These are phyloP conservation scores for Acacia crassicarpa DNA, from an alignment of 306 rosid genomes.

Conservation along the genomic window DNA sequence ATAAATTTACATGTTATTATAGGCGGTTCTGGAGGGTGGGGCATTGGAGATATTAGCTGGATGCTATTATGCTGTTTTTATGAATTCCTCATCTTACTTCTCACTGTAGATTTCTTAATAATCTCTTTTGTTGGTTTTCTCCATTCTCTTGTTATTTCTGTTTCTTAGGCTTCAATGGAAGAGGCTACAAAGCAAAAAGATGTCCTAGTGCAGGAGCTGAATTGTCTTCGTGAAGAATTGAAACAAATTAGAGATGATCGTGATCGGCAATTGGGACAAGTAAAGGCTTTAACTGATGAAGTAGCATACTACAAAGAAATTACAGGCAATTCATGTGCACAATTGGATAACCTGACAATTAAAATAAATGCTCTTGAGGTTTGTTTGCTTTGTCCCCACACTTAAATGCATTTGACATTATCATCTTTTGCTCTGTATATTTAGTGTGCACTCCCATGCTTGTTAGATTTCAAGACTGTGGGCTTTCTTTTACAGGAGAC, in stretches of 20 bases:
- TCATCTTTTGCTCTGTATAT: not conserved
- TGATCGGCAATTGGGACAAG: conserved; percentile 56
- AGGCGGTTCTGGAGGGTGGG: not conserved
- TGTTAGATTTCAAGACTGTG: conserved; percentile 13
- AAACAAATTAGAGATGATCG: conserved; percentile 83
- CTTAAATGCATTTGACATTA: not conserved
- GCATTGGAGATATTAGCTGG: not conserved
- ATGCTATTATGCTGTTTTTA: not conserved
- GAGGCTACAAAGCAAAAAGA: conserved; percentile 69
- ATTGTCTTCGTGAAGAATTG: conserved; percentile 69
- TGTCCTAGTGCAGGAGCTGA: conserved; percentile 49
- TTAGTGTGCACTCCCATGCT: not conserved
- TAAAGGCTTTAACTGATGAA: conserved; percentile 55
- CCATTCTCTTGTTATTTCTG: not conserved
- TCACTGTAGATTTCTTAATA: not conserved
- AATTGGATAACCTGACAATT: conserved; percentile 59
- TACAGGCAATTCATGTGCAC: conserved; percentile 47
- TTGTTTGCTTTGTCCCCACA: conserved; percentile 1
- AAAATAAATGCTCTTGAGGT: conserved; percentile 81
- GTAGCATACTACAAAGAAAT: conserved; percentile 49
- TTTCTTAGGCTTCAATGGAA: conserved; percentile 60
- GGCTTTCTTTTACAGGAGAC: conserved; percentile 50
- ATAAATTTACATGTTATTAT: conserved; percentile 2
- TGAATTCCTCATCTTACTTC: not conserved
- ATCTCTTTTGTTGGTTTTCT: not conserved